Conservation (phyloP, 2,329 filamentous ascomycete species). For the Fusarium sp. region DNA sequence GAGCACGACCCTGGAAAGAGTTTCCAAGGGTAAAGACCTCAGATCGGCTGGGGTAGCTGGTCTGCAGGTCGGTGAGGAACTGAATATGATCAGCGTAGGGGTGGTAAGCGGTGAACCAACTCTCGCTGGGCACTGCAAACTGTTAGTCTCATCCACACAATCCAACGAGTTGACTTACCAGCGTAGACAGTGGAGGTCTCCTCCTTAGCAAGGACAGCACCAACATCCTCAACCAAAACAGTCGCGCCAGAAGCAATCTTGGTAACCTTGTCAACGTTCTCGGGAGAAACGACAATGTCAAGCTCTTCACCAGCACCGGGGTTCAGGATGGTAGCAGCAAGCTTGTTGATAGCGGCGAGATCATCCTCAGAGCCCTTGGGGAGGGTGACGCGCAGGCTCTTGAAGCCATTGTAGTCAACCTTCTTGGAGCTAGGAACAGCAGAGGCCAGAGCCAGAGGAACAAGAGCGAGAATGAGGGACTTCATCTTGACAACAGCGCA, state of each 20-base stretch:
- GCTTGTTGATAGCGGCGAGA: slow-evolving; percentile 24
- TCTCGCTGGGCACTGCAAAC: slow-evolving; percentile 17
- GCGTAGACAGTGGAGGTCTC: slow-evolving; percentile 24
- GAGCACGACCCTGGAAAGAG: slow-evolving; percentile 27
- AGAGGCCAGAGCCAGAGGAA: slow-evolving; percentile 24
- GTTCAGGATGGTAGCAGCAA: slow-evolving; percentile 32
- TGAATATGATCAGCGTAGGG: slow-evolving; percentile 30
- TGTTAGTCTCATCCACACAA: background rate
- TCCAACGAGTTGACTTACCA: background rate
- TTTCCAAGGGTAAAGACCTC: slow-evolving; percentile 29
- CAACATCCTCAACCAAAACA: slow-evolving; percentile 36
- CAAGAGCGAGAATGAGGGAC: slow-evolving; percentile 17
- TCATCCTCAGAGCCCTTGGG: slow-evolving; percentile 22
- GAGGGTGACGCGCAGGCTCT: slow-evolving; percentile 34
- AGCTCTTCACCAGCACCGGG: slow-evolving; percentile 27
- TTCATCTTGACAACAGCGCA: slow-evolving; percentile 24
- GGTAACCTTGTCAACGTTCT: slow-evolving; percentile 29
- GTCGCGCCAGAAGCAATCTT: slow-evolving; percentile 25
- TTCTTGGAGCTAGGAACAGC: slow-evolving; percentile 35
- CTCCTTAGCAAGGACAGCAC: slow-evolving; percentile 28
- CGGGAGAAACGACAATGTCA: slow-evolving; percentile 31
- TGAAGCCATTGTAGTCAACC: slow-evolving; percentile 38
- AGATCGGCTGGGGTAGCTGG: slow-evolving; percentile 25
- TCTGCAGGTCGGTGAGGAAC: slow-evolving; percentile 30
- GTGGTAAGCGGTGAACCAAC: slow-evolving; percentile 36